These are phyloP conservation scores for Solanum bukasovii DNA, from an alignment of 257 asterid species.

Conservation along the genomic window DNA sequence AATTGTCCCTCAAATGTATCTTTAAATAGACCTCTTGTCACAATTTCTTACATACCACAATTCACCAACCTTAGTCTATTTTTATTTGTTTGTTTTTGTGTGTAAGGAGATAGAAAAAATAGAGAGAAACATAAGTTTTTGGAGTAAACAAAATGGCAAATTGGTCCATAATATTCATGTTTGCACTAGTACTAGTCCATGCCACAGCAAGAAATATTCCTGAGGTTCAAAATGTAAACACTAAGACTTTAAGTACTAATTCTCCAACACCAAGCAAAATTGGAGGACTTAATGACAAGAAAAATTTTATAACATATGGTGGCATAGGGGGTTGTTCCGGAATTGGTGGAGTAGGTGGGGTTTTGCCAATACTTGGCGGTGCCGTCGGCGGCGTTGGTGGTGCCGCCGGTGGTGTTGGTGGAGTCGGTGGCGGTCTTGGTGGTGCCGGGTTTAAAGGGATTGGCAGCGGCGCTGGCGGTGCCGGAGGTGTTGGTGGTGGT, in stretches of 20 bases:
- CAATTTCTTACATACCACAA: constrained; percentile 4
- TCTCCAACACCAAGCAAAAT: constrained; percentile 13
- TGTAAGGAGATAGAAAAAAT: neutral
- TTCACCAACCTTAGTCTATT: neutral
- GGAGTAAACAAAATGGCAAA: constrained; percentile 26
- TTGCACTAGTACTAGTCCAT: constrained; percentile 20
- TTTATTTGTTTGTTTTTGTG: neutral
- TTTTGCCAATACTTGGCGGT: constrained; percentile 41
- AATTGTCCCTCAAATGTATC: neutral
- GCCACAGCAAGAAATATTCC: constrained; percentile 56
- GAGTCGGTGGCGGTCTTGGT: neutral
- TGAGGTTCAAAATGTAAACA: neutral
- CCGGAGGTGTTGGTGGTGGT: constrained; percentile 19
- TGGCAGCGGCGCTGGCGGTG: neutral
- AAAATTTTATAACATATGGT: constrained; percentile 41
- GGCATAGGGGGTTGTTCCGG: constrained; percentile 43
- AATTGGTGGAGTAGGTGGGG: constrained; percentile 43
- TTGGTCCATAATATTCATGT: constrained; percentile 23
- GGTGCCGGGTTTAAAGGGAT: neutral
- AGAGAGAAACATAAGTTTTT: neutral
- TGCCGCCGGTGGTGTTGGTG: constrained; percentile 6
- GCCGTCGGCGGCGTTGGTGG: constrained; percentile 19
- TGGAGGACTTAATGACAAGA: constrained; percentile 30
- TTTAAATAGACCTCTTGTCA: constrained; percentile 27
- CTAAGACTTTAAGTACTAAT: neutral